Evolutionary conservation across 208 protist genomes (phyloP).

Genomic region (Balamuthia mandrillaris): DNA sequence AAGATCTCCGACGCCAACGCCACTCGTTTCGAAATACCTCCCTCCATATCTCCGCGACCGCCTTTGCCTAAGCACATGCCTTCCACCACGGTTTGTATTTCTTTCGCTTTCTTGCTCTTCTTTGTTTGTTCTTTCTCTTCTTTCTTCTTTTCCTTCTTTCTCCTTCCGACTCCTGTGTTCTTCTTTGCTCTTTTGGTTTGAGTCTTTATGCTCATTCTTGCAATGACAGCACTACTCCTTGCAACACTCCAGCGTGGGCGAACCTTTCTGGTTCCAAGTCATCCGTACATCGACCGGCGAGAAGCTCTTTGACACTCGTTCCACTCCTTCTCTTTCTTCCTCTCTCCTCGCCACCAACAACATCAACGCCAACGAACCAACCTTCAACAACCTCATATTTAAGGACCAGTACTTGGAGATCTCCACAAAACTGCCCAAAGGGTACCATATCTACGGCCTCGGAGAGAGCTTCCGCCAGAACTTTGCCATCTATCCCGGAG

Average conservation of each 20-base stretch:
- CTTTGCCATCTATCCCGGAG: not conserved
- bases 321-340: not conserved
- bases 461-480: slow-evolving; percentile 55
- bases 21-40: slow-evolving; percentile 37
- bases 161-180: not conserved
- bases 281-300: slow-evolving; percentile 22
- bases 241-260: not conserved
- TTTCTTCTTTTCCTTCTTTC: not conserved
- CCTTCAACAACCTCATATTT: slow-evolving; percentile 56
- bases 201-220: slow-evolving; percentile 41
- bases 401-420: slow-evolving; percentile 69
- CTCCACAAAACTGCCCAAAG: slow-evolving; percentile 28
- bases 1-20: slow-evolving; percentile 32
- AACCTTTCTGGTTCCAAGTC: not conserved
- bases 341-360: not conserved
- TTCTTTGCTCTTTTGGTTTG: not conserved
- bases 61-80: not conserved
- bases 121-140: not conserved
- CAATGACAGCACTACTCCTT: not conserved
- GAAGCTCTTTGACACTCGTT: slow-evolving; percentile 23
- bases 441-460: slow-evolving; percentile 66
- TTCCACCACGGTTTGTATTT: not conserved
- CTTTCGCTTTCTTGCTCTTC: not conserved
- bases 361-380: slow-evolving; percentile 36
- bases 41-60: not conserved